Base-by-base conservation (phyloP, 2,329 filamentous ascomycete genomes). In the Colletotrichum coccodes region DNA sequence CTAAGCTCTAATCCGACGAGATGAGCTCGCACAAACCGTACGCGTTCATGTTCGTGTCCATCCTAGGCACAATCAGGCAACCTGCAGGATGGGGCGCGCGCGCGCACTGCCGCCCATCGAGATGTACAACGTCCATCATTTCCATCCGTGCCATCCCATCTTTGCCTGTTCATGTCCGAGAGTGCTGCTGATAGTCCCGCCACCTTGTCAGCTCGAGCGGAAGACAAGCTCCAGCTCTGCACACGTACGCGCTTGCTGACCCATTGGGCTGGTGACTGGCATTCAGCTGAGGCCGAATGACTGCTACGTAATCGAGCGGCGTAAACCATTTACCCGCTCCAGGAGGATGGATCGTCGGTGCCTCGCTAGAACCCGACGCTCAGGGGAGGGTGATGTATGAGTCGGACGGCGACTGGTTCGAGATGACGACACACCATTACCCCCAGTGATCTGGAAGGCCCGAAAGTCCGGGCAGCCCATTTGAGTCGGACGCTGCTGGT, bases 231-330 rank as follows among this genome's bases (percentile, higher is more conserved):
- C 32, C 44, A 50, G 34, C 42, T 38, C 34, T 42, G 59, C 44
- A 50, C 44, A 23, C 57, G 30, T 47, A 63, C 42, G 42, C 36
- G 34, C 40, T 69, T 47, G 54, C 49, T 69, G 49, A 66, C 54
- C 66, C 56, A 47, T 54, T 38, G 42, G 44, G 42, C 66, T 60
- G 61, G 66, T 68, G 66, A 66, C 62, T 60, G 61, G 23, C 23
- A 12, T 65, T 56, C 65, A 65, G 65, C 61, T 60, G 61, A 32
- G 61, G 34, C 52, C 61, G 49, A 54, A 56, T 69, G 54, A 66
- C 63, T 69, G 61, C 66, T 69, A 65, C 62, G 66, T 69, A 69
- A 69, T 66, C 42, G 61, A 26, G 46, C 47, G 34, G 42, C 56
- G 28, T 50, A 42, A 16, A 49, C 28, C 40, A 60, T 49, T 30